Evolutionary conservation across 2,329 filamentous ascomycete species (phyloP).

Genomic region (Ilyonectria robusta): DNA sequence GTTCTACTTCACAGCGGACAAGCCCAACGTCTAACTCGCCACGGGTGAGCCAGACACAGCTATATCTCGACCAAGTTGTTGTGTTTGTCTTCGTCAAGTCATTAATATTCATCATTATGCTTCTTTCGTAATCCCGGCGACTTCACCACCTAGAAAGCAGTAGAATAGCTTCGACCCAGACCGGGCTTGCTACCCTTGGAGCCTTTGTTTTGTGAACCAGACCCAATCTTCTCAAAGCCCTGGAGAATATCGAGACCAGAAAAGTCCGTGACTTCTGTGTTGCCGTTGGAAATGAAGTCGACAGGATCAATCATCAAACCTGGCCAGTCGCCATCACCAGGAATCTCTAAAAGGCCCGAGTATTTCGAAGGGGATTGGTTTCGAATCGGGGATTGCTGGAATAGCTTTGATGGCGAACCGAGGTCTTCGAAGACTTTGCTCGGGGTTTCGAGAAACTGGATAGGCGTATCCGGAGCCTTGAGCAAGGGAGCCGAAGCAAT

Average conservation of each 20-base stretch:
- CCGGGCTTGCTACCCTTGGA: conserved; percentile 48
- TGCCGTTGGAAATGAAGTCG: conserved; percentile 62
- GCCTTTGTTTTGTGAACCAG: conserved; percentile 53
- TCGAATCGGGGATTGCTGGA: conserved; percentile 53
- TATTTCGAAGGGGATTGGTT: conserved; percentile 68
- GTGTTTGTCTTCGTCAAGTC: conserved; percentile 47
- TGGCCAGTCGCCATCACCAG: conserved; percentile 57
- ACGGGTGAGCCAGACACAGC: conserved; percentile 27
- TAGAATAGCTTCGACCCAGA: conserved; percentile 51
- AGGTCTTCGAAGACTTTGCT: conserved; percentile 70
- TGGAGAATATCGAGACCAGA: conserved; percentile 79
- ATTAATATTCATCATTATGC: conserved; percentile 47
- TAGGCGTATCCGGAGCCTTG: conserved; percentile 60
- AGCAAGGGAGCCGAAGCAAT: conserved; percentile 66
- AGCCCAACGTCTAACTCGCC: conserved; percentile 34
- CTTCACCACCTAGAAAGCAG: conserved; percentile 46
- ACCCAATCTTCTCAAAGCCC: conserved; percentile 82
- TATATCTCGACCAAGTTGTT: conserved; percentile 35
- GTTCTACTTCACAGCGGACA: conserved; percentile 44
- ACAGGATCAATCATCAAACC: conserved; percentile 52
- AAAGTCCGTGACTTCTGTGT: conserved; percentile 68
- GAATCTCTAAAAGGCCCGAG: conserved; percentile 51
- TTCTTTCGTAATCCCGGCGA: conserved; percentile 38
- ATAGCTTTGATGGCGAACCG: conserved; percentile 69
- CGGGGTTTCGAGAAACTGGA: conserved; percentile 66